Conservation (phyloP, 2,329 filamentous ascomycete species). For the Fusarium liriodendri region DNA sequence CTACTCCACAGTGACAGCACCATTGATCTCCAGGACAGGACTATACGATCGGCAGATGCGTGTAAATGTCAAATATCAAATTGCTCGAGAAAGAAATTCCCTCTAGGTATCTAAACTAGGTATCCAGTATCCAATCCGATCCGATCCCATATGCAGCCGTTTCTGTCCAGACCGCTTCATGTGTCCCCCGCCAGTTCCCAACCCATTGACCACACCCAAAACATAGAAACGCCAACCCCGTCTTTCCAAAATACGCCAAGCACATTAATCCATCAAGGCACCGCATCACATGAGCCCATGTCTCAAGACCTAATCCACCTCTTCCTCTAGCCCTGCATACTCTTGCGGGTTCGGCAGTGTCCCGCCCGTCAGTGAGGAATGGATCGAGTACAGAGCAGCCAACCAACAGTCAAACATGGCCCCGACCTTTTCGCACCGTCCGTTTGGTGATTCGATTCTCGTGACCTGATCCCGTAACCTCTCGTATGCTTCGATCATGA, state of each 20-base stretch:
- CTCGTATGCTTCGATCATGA: slow-evolving; percentile 71
- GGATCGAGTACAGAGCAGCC: slow-evolving; percentile 59
- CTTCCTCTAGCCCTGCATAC: slow-evolving; percentile 44
- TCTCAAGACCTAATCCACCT: slow-evolving; percentile 34
- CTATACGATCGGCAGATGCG: neutral
- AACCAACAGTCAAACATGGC: slow-evolving; percentile 65
- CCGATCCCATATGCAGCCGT: slow-evolving; percentile 17
- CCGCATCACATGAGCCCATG: slow-evolving; percentile 13
- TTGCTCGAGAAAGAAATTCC: neutral
- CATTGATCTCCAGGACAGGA: neutral
- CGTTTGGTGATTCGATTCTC: slow-evolving; percentile 47
- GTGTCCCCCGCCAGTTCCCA: slow-evolving; percentile 17
- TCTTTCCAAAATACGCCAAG: slow-evolving; percentile 10
- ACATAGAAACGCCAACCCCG: slow-evolving; percentile 18
- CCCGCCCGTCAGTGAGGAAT: slow-evolving; percentile 47
- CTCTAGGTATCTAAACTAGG: slow-evolving; percentile 8
- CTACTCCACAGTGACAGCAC: neutral
- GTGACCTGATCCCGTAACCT: slow-evolving; percentile 60
- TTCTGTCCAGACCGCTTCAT: slow-evolving; percentile 26
- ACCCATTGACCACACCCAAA: slow-evolving; percentile 26
- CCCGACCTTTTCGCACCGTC: slow-evolving; percentile 46
- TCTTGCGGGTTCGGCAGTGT: slow-evolving; percentile 43
- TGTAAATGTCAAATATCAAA: neutral
- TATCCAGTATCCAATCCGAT: neutral
- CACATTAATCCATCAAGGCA: slow-evolving; percentile 1